Evolutionary conservation across 192 early-diverging fungal species (phyloP).

Genomic region (Dimargaris xerosporica): DNA sequence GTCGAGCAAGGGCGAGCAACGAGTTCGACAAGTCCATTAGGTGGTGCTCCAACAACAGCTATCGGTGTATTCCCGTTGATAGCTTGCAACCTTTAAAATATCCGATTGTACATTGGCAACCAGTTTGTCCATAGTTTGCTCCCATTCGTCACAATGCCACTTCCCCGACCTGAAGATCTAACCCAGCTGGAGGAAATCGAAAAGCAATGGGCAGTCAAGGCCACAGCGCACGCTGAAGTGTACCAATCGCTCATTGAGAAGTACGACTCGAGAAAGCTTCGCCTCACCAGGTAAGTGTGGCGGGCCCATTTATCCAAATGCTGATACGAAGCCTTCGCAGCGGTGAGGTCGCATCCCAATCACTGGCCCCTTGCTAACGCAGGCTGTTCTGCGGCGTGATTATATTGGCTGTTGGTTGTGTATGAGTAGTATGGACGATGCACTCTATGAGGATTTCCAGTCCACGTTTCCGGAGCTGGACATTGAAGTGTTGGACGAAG

Average conservation of each 20-base stretch:
- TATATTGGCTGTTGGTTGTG: no score
- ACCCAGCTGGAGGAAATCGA: conserved; percentile 70
- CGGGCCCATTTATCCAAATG: background rate
- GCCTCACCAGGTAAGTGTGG: conserved; percentile 49
- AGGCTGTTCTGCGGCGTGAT: no score
- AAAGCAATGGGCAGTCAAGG: conserved; percentile 93
- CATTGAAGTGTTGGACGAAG: conserved; percentile 48
- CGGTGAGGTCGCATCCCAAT: no score
- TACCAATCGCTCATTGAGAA: conserved; percentile 68
- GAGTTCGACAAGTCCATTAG: no score
- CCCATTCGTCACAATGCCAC: conserved; percentile 28
- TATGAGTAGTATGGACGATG: conserved; percentile 52
- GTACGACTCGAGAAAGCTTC: conserved; percentile 56
- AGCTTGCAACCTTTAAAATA: no score
- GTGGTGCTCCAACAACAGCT: no score
- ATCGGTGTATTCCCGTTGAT: no score
- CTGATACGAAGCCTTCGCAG: background rate
- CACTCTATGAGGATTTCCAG: conserved; percentile 65
- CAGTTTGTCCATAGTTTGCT: no score
- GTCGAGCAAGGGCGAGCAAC: no score
- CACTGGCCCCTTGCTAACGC: no score
- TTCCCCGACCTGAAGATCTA: conserved; percentile 56
- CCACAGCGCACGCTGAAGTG: conserved; percentile 88
- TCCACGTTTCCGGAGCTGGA: conserved; percentile 64
- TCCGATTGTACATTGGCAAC: no score